A percentile compares a stretch with the other conserved stretches of the same genome.
These are phyloP conservation scores for Plectosphaerella sp. DNA, from an alignment of 2,329 filamentous ascomycete species.

Conservation along the genomic window DNA sequence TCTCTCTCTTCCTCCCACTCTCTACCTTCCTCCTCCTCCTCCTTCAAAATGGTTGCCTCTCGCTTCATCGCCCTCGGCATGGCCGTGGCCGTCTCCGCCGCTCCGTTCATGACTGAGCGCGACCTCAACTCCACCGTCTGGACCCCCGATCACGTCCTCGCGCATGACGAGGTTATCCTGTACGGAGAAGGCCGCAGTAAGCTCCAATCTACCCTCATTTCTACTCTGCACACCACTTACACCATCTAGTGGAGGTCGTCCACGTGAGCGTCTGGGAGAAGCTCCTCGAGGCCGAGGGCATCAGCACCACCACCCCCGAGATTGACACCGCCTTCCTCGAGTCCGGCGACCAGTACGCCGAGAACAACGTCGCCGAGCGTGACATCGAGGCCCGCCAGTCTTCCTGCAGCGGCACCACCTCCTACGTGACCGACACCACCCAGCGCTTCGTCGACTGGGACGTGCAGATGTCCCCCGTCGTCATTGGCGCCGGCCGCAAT, in stretches of 20 bases:
- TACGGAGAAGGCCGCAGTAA: conserved; percentile 1
- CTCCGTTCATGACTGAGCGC: neutral
- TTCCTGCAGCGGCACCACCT: conserved; percentile 3
- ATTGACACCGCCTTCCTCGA: neutral
- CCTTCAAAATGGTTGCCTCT: conserved; percentile 1
- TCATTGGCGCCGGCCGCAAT: conserved; percentile 5
- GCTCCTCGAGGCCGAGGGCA: conserved; percentile 1
- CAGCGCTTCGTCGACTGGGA: conserved; percentile 11
- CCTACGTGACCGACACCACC: conserved; percentile 2
- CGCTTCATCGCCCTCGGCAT: conserved; percentile 2
- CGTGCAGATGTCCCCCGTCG: conserved; percentile 10
- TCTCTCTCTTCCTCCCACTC: neutral
- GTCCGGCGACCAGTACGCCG: neutral
- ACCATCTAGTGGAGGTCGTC: conserved; percentile 2
- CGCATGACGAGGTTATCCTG: conserved; percentile 1
- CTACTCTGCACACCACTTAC: neutral
- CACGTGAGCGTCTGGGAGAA: neutral
- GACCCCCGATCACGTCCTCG: neutral
- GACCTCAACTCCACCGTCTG: conserved; percentile 1
- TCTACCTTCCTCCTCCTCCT: neutral
- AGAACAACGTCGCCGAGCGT: neutral
- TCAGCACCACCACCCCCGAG: neutral
- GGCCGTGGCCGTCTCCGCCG: conserved; percentile 4
- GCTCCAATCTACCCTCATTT: neutral
- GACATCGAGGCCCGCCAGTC: conserved; percentile 3